Conservation (phyloP, 2,329 filamentous ascomycete genomes). For the Colletotrichum aenigma region DNA sequence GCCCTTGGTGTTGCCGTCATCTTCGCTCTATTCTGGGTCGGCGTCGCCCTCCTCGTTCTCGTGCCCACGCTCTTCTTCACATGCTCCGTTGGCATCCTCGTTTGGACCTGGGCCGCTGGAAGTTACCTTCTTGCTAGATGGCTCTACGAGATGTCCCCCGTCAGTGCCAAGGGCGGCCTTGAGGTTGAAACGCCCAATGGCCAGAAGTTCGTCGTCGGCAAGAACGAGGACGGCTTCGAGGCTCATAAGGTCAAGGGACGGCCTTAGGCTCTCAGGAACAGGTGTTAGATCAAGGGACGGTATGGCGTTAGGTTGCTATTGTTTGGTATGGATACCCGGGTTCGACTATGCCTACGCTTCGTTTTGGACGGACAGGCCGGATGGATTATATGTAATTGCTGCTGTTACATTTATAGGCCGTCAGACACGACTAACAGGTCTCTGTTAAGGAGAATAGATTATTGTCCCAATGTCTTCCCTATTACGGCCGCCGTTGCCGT, state of each 20-base stretch:
- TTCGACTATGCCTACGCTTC: background rate
- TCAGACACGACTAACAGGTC: background rate
- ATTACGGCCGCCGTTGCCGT: background rate
- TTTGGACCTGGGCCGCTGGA: slow-evolving; percentile 71
- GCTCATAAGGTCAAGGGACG: background rate
- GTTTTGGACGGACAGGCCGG: background rate
- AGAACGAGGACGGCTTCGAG: slow-evolving; percentile 27
- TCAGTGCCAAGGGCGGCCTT: slow-evolving; percentile 21
- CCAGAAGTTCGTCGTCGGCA: slow-evolving; percentile 19
- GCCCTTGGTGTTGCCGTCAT: slow-evolving; percentile 65
- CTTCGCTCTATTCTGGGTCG: slow-evolving; percentile 72
- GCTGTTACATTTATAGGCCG: background rate
- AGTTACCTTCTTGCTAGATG: slow-evolving; percentile 58
- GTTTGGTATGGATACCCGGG: background rate
- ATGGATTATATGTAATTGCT: background rate
- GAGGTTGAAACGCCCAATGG: slow-evolving; percentile 24
- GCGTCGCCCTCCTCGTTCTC: slow-evolving; percentile 69
- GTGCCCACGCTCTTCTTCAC: slow-evolving; percentile 72
- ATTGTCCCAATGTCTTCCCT: background rate
- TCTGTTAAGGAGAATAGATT: background rate
- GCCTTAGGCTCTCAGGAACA: background rate
- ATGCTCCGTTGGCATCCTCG: slow-evolving; percentile 62
- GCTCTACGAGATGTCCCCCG: slow-evolving; percentile 43
- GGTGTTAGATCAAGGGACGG: background rate
- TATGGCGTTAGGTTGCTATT: background rate